Conservation (phyloP, 345 rosid genomes). For the Eutrema heterophyllum region DNA sequence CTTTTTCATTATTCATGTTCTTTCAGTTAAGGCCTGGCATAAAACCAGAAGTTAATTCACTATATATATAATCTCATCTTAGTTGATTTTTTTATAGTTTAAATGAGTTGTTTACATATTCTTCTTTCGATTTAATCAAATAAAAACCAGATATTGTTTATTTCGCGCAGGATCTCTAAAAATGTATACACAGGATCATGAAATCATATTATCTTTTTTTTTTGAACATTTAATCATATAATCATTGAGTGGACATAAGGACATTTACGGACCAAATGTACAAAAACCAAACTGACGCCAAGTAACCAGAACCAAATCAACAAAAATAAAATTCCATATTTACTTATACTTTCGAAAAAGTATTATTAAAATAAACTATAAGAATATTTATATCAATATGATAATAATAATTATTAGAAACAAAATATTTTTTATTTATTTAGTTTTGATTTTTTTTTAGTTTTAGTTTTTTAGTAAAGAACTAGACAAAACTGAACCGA, state of each 20-base stretch:
- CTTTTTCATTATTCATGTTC: too few species aligned
- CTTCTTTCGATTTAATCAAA: too few species aligned
- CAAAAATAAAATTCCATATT: too few species aligned
- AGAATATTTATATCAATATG: neutral
- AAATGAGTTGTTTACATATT: neutral
- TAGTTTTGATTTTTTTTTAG: neutral
- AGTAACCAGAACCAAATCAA: neutral
- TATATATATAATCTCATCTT: too few species aligned
- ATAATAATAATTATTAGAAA: neutral
- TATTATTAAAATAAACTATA: neutral
- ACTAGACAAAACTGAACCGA: neutral
- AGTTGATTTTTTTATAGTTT: too few species aligned
- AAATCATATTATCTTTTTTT: neutral
- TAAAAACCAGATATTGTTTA: too few species aligned
- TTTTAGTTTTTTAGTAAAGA: neutral
- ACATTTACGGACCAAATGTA: neutral
- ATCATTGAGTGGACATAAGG: neutral
- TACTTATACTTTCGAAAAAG: too few species aligned
- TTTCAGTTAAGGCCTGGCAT: too few species aligned
- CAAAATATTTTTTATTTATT: neutral
- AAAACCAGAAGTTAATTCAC: too few species aligned
- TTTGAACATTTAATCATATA: too few species aligned
- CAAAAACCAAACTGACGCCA: neutral
- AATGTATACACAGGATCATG: neutral
- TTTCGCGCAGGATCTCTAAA: too few species aligned